phyloP scores from a whole-genome alignment of 306 rosid genomes.

The Vigna nakashimae region DNA sequence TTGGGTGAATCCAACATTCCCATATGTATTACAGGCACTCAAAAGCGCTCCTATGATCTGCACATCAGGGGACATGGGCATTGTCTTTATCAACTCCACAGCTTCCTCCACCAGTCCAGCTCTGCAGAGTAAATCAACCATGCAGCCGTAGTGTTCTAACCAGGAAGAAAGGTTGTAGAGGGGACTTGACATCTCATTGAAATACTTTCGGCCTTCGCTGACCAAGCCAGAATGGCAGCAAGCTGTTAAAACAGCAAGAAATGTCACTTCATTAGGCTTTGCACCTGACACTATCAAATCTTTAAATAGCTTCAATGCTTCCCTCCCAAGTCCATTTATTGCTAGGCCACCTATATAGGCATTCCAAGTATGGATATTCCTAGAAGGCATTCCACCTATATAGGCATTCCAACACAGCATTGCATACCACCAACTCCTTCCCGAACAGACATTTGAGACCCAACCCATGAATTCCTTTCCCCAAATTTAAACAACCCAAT shows the following conservation, averaged over 20 bases:
- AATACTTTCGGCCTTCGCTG: slow-evolving; percentile 65
- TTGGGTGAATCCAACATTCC: too few species aligned
- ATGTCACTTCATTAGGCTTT: slow-evolving; percentile 77
- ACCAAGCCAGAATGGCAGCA: slow-evolving; percentile 85
- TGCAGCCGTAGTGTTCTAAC: slow-evolving; percentile 83
- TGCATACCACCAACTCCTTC: slow-evolving; percentile 60
- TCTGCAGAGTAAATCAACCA: slow-evolving; percentile 80
- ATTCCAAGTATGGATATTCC: slow-evolving; percentile 80
- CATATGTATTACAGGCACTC: slow-evolving; percentile 61
- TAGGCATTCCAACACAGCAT: slow-evolving; percentile 75
- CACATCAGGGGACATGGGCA: slow-evolving; percentile 88
- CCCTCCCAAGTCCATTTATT: slow-evolving; percentile 64
- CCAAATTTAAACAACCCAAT: too few species aligned
- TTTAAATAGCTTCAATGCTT: slow-evolving; percentile 63
- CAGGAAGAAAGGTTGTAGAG: slow-evolving; percentile 57
- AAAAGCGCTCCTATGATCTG: slow-evolving; percentile 78
- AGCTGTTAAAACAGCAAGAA: slow-evolving; percentile 77
- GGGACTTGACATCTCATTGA: slow-evolving; percentile 58
- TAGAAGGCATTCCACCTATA: slow-evolving; percentile 60
- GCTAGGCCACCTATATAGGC: slow-evolving; percentile 76
- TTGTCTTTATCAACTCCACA: slow-evolving; percentile 62
- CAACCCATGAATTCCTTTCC: too few species aligned
- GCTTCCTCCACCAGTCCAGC: slow-evolving; percentile 79
- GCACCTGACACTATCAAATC: slow-evolving; percentile 60
- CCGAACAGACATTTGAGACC: too few species aligned